Evolutionary conservation across 176 grass and related monocot species (phyloP).

Genomic region (Ananas comosus): DNA sequence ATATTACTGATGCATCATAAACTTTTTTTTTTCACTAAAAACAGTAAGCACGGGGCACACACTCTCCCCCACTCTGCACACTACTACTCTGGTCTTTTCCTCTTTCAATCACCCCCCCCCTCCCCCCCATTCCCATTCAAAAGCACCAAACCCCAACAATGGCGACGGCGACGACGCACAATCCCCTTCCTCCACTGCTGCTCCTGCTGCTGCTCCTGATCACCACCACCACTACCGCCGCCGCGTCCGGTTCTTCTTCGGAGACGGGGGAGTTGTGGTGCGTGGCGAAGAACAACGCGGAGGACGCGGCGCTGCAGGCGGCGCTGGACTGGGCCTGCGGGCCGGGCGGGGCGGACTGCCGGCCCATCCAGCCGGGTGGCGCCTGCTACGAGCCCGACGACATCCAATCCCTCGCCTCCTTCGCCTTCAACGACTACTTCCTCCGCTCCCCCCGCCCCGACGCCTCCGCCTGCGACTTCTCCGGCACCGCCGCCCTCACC

Average conservation of each 20-base stretch:
- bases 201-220: conserved; percentile 1
- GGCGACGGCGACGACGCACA: too few species aligned
- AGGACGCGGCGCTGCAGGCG: conserved; percentile 50
- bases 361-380: conserved; percentile 53
- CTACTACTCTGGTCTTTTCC: not conserved
- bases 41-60: not conserved
- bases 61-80: not conserved
- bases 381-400: conserved; percentile 47
- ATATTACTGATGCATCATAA: too few species aligned
- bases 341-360: conserved; percentile 49
- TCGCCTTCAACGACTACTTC: conserved; percentile 75
- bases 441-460: conserved; percentile 46
- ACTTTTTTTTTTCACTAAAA: too few species aligned
- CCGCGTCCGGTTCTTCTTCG: not conserved
- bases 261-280: conserved; percentile 46
- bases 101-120: not conserved
- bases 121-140: not conserved
- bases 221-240: not conserved
- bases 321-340: conserved; percentile 65
- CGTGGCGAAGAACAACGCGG: conserved; percentile 74
- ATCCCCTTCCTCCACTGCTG: not conserved
- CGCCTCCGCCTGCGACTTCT: conserved; percentile 50
- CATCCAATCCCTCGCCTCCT: conserved; percentile 53
- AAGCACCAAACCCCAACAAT: not conserved
- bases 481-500: conserved; percentile 60